Evolutionary conservation across 1,284 basidiomycete genomes (phyloP), one percentile per base, ranked within the genome.

Genomic region (Xerocomus subilludens): DNA sequence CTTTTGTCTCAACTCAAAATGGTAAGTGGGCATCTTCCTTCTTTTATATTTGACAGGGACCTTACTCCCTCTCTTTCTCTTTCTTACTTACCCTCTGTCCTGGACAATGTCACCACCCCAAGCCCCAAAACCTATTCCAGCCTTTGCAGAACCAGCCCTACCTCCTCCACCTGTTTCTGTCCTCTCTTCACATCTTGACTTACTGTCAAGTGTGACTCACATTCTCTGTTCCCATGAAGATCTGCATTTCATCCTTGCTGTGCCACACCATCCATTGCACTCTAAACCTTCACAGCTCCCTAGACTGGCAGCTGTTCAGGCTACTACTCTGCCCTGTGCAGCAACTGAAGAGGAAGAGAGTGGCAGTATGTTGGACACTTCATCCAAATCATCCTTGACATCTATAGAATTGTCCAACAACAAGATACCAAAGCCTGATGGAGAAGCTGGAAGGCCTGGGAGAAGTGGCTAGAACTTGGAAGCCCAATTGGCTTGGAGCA

Each of bases 381-480:
- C 32, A 6, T 60, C 49, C 6, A 32, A 72, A 4, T 68, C 30
- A 20, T 72, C 56, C 49, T 27, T 73, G 8, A 53, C 53, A 9
- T 68, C 67, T 23, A 10, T 51, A 18, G 33, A 13, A 6, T 73
- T 56, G 13, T 16, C 51, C 18, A 27, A 23, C 32, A 66, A 60
- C 56, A 74, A 77, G 27, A 73, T 75, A 62, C 55, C 63, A 4
- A 77, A 78, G 38, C 71, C 70, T 9, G n/a, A 66, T 25, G 65
- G 70, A 16, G 71, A 77, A 47, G 32, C 67, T 4, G 51, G 70
- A 18, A 60, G 69, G 5, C 69, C 73, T 25, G 65, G 76, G 13
- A 71, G 71, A 14, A 70, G 73, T 25, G 68, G 73, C 21, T 78
- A 74, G 21, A 77, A 77, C n/a, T 36, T 78, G 30, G 55, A 73